Percentiles rank a stretch among this genome's conserved stretches.
These are phyloP conservation scores for Aspergillus persii DNA, from an alignment of 2,329 filamentous ascomycete species.

Conservation along the genomic window DNA sequence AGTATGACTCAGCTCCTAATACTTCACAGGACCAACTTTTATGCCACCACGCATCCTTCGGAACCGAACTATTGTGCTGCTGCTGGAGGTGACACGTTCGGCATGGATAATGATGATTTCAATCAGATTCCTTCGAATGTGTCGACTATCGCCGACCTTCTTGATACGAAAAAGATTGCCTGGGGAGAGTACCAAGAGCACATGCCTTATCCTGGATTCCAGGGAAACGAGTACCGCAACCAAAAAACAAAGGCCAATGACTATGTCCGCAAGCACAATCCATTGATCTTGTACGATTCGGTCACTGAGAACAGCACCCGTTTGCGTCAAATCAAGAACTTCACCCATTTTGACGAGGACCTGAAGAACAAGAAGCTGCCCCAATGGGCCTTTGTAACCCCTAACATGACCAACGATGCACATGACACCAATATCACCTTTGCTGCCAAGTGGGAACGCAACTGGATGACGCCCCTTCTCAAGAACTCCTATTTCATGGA, in stretches of 20 bases:
- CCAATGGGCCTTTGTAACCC: slow-evolving; percentile 60
- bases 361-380: slow-evolving; percentile 62
- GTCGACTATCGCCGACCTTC: slow-evolving; percentile 65
- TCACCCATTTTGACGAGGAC: slow-evolving; percentile 67
- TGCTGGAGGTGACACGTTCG: slow-evolving; percentile 69
- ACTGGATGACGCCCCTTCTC: slow-evolving; percentile 69
- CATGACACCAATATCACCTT: slow-evolving; percentile 71
- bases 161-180: slow-evolving; percentile 62
- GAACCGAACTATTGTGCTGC: slow-evolving; percentile 73
- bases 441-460: slow-evolving; percentile 65
- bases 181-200: slow-evolving; percentile 78
- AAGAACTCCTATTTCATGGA: slow-evolving; percentile 69
- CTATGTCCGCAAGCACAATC: slow-evolving; percentile 82
- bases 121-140: slow-evolving; percentile 59
- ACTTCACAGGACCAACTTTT: slow-evolving; percentile 47
- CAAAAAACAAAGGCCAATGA: slow-evolving; percentile 60
- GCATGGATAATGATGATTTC: slow-evolving; percentile 67
- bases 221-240: slow-evolving; percentile 62
- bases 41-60: slow-evolving; percentile 67
- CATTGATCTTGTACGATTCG: slow-evolving; percentile 64
- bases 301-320: slow-evolving; percentile 60
- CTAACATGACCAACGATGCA: slow-evolving; percentile 63
- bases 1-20: not conserved
- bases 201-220: slow-evolving; percentile 71
- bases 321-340: slow-evolving; percentile 70